A percentile compares a stretch with the other conserved stretches of the same genome.
phyloP scores from a whole-genome alignment of 1,284 basidiomycete species.

The Papiliotrema fonsecae region DNA sequence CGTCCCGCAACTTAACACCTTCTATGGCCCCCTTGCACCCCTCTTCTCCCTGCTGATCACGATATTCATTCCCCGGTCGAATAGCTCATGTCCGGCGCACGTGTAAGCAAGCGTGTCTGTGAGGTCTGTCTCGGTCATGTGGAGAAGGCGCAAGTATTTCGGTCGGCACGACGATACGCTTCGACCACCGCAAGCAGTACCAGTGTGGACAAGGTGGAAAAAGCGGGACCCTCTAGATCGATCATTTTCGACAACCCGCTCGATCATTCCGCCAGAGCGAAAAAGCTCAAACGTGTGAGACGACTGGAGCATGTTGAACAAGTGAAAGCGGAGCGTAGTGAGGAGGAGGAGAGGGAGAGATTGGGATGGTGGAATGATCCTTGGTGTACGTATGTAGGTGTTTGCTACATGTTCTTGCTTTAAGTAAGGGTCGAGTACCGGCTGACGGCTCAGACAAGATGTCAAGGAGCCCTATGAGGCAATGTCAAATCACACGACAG shows the following conservation, averaged over 20 bases:
- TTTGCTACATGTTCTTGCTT: too few species aligned
- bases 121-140: neutral
- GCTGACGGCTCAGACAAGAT: slow-evolving; percentile 10
- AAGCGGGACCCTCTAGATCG: neutral
- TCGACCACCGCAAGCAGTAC: too few species aligned
- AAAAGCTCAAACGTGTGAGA: neutral
- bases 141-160: neutral
- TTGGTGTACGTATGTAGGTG: too few species aligned
- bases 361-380: neutral
- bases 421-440: too few species aligned
- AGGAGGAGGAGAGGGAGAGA: neutral
- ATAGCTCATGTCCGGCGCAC: too few species aligned
- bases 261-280: neutral
- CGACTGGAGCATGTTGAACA: neutral
- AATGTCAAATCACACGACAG: slow-evolving; percentile 7
- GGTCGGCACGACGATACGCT: too few species aligned
- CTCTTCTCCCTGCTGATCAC: too few species aligned
- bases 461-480: slow-evolving; percentile 5
- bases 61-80: too few species aligned
- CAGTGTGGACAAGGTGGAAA: too few species aligned
- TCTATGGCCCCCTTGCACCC: neutral
- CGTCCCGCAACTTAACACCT: neutral
- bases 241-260: neutral
- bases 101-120: too few species aligned
- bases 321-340: too few species aligned